Evolutionary conservation across 2,329 filamentous ascomycete species (phyloP).

Genomic region (Herpotrichia juniperi): DNA sequence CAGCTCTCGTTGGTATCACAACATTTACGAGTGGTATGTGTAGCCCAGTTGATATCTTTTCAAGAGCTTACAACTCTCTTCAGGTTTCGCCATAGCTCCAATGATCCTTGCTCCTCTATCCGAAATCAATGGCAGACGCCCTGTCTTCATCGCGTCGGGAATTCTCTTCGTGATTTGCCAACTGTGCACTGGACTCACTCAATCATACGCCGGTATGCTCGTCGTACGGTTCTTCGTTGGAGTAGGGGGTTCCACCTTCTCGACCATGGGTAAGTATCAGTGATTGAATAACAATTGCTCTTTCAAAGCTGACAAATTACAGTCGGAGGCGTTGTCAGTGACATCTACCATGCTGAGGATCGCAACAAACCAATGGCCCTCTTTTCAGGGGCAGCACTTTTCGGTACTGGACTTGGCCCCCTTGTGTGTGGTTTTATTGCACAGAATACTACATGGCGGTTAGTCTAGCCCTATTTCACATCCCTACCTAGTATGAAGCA

Average conservation of each 20-base stretch:
- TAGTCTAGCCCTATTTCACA: not conserved
- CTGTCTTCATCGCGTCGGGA: conserved; percentile 79
- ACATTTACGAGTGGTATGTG: conserved; percentile 66
- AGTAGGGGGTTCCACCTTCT: conserved; percentile 78
- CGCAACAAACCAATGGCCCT: conserved; percentile 90
- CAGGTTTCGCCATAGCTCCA: conserved; percentile 79
- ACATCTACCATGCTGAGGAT: conserved; percentile 79
- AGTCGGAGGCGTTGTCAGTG: conserved; percentile 87
- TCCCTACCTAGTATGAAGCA: not conserved
- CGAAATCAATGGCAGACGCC: conserved; percentile 85
- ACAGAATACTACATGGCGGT: conserved; percentile 70
- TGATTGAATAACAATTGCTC: not conserved
- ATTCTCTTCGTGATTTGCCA: conserved; percentile 74
- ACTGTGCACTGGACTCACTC: conserved; percentile 74
- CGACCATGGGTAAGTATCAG: conserved; percentile 65
- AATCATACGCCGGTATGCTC: conserved; percentile 74
- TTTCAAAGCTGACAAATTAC: not conserved
- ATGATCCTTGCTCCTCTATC: conserved; percentile 89
- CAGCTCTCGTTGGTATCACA: conserved; percentile 77
- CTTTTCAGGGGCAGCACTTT: conserved; percentile 79
- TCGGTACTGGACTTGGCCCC: conserved; percentile 81
- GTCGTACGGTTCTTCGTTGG: conserved; percentile 78
- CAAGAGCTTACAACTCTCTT: not conserved
- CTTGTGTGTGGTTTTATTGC: conserved; percentile 74
- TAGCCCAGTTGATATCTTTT: not conserved